Conservation (phyloP, 1,284 basidiomycete species). For the Ustilago lituana region DNA sequence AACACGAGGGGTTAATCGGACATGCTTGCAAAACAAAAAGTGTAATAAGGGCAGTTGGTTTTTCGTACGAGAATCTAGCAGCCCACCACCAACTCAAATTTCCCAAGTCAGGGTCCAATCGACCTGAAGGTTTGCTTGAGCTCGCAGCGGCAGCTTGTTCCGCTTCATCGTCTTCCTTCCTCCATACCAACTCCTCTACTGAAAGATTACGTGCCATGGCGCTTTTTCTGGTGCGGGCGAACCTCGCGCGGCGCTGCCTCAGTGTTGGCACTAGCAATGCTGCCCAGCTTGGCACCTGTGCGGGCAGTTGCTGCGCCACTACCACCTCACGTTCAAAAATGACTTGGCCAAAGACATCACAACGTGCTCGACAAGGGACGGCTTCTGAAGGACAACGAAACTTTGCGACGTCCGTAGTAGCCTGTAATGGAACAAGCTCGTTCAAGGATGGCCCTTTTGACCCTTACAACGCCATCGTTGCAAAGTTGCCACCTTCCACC, state of each 20-base stretch:
- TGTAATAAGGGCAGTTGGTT: too few relatives aligned
- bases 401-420: slow-evolving; percentile 1
- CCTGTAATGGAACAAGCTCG: neutral
- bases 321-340: neutral
- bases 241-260: slow-evolving; percentile 7
- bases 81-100: neutral
- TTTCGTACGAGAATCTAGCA: neutral
- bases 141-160: too few relatives aligned
- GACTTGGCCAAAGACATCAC: too few relatives aligned
- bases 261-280: slow-evolving; percentile 20
- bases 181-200: too few relatives aligned
- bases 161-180: too few relatives aligned
- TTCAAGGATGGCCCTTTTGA: slow-evolving; percentile 33
- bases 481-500: neutral
- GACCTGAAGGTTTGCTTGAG: too few relatives aligned
- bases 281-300: slow-evolving; percentile 3
- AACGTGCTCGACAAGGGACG: too few relatives aligned
- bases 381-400: too few relatives aligned
- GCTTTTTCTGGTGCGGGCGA: too few relatives aligned
- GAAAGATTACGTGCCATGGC: too few relatives aligned
- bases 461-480: slow-evolving; percentile 46
- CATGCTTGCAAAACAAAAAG: too few relatives aligned
- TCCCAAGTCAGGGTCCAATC: neutral
- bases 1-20: neutral
- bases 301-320: slow-evolving; percentile 18